Evolutionary conservation across 1,139 yeast genomes (phyloP).

Genomic region (Yamadazyma diddensiae): DNA sequence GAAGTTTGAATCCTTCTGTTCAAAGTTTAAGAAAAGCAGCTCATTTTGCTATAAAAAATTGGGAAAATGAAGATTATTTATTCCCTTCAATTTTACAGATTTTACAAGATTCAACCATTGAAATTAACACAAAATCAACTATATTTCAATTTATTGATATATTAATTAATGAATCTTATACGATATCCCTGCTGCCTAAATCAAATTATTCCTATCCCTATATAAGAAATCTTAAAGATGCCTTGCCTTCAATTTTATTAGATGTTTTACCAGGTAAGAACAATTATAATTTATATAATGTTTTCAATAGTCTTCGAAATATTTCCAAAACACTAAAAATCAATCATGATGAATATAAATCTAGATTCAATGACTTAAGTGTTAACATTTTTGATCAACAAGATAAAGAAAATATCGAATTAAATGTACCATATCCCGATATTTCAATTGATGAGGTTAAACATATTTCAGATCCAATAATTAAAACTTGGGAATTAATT

Average conservation of each 20-base stretch:
- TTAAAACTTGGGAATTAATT: slow-evolving; percentile 48
- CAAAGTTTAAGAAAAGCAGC: slow-evolving; percentile 55
- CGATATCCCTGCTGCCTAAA: slow-evolving; percentile 31
- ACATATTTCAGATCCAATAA: slow-evolving; percentile 26
- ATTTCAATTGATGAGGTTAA: slow-evolving; percentile 21
- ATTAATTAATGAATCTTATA: slow-evolving; percentile 39
- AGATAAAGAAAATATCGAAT: slow-evolving; percentile 33
- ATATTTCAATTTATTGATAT: slow-evolving; percentile 69
- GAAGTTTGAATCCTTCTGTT: slow-evolving; percentile 60
- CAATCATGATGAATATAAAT: slow-evolving; percentile 25
- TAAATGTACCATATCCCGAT: slow-evolving; percentile 35
- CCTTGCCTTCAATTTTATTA: slow-evolving; percentile 47
- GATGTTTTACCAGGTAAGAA: slow-evolving; percentile 51
- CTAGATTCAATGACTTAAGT: slow-evolving; percentile 23
- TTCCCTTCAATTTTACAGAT: slow-evolving; percentile 69
- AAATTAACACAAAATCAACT: slow-evolving; percentile 62
- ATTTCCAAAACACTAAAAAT: slow-evolving; percentile 37
- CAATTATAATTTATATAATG: slow-evolving; percentile 48
- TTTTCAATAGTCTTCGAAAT: slow-evolving; percentile 36
- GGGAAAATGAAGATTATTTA: slow-evolving; percentile 67
- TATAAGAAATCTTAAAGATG: slow-evolving; percentile 38
- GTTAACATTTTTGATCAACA: slow-evolving; percentile 27
- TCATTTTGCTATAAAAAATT: slow-evolving; percentile 56
- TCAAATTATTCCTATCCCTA: slow-evolving; percentile 39
- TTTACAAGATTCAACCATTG: slow-evolving; percentile 45